A percentile compares a stretch with the other conserved stretches of the same genome.
phyloP scores from a whole-genome alignment of 805 yeast species.

The Yamadazyma insecticola region DNA sequence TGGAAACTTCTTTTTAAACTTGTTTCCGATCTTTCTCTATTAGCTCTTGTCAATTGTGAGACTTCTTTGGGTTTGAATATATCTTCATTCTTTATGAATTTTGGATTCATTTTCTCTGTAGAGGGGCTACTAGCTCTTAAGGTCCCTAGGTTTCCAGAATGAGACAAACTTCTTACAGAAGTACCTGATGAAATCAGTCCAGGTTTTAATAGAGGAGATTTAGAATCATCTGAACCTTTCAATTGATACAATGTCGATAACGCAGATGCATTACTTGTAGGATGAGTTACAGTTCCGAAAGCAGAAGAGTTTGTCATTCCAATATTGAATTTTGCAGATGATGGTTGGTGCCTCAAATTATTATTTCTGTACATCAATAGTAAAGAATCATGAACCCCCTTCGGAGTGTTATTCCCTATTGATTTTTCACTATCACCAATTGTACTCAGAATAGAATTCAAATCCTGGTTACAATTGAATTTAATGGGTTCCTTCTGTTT shows the following conservation, averaged over 20 bases:
- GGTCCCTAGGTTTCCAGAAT: not conserved
- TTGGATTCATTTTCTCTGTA: conserved; percentile 2
- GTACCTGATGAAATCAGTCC: conserved; percentile 2
- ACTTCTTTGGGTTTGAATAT: conserved; percentile 7
- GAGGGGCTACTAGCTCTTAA: conserved; percentile 1
- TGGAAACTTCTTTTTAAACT: conserved; percentile 6
- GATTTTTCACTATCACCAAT: not conserved
- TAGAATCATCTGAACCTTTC: conserved; percentile 14
- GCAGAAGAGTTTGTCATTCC: conserved; percentile 31
- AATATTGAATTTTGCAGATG: conserved; percentile 20
- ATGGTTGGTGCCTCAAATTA: conserved; percentile 6
- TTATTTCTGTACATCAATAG: conserved; percentile 6
- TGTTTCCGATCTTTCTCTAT: conserved; percentile 9
- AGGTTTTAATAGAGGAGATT: conserved; percentile 4
- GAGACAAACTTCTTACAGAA: conserved; percentile 6
- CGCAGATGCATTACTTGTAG: conserved; percentile 25
- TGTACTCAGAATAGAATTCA: not conserved
- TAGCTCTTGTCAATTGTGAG: conserved; percentile 1
- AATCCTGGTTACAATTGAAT: not conserved
- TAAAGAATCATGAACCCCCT: conserved; percentile 9
- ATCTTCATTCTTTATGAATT: conserved; percentile 7
- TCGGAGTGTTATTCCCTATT: conserved; percentile 5
- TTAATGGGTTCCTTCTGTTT: not conserved
- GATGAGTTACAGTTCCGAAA: conserved; percentile 32
- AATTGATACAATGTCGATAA: conserved; percentile 33